phyloP scores from a whole-genome alignment of 108 stramenopile species.

The Cyclotella cryptica region DNA sequence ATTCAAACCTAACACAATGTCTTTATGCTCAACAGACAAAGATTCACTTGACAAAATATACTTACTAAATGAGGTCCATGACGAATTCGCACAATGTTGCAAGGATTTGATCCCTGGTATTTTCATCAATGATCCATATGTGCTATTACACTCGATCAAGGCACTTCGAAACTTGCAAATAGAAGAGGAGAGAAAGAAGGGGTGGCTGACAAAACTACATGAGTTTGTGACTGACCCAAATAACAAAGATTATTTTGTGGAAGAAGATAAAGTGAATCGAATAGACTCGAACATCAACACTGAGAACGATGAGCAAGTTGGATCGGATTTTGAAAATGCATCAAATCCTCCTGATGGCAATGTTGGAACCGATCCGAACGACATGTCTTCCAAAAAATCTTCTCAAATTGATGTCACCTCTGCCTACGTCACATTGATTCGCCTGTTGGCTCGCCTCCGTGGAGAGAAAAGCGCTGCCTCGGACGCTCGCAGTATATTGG shows the following conservation, averaged over 20 bases:
- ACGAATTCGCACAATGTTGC: conserved; percentile 24
- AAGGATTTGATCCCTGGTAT: conserved; percentile 25
- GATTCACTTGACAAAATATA: conserved; percentile 48
- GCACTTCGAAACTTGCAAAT: conserved; percentile 40
- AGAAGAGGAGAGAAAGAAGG: conserved; percentile 34
- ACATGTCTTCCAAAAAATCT: not conserved
- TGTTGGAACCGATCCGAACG: not conserved
- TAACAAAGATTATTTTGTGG: conserved; percentile 34
- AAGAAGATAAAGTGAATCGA: not conserved
- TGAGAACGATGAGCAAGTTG: not conserved
- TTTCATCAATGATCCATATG: conserved; percentile 50
- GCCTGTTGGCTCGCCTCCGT: conserved; percentile 37
- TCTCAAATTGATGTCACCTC: conserved; percentile 52
- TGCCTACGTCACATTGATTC: conserved; percentile 51
- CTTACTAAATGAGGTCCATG: conserved; percentile 38
- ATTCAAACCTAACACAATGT: not conserved
- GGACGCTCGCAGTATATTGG: conserved; percentile 44
- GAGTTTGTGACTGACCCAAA: conserved; percentile 35
- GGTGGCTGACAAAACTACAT: conserved; percentile 44
- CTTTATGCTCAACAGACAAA: conserved; percentile 25
- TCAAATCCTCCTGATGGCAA: no score
- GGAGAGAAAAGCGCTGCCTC: conserved; percentile 33
- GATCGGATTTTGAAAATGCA: no score
- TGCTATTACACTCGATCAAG: conserved; percentile 54
- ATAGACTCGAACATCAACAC: not conserved